Percentiles rank a stretch among this genome's conserved stretches.
phyloP scores from a whole-genome alignment of 805 yeast species.

The Candida oleophila region DNA sequence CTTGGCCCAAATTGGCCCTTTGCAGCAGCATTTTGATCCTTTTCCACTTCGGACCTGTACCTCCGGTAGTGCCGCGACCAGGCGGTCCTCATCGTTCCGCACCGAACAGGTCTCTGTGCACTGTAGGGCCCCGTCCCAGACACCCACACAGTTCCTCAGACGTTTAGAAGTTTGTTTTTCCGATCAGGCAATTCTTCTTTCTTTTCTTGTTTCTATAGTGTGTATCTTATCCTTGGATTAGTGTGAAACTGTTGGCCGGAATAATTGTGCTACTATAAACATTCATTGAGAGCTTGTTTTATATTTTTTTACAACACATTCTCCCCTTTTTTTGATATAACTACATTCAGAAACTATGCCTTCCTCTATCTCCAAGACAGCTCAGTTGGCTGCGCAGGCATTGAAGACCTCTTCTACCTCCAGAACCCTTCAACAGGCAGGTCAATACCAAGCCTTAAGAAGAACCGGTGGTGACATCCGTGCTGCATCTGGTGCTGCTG shows the following conservation, averaged over 20 bases:
- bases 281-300: background rate
- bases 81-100: slow-evolving; percentile 34
- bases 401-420: slow-evolving; percentile 23
- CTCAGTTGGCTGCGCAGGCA: slow-evolving; percentile 38
- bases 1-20: no score
- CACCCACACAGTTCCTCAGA: background rate
- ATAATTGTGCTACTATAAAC: background rate
- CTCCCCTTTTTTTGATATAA: background rate
- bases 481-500: slow-evolving; percentile 49
- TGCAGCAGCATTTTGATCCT: background rate
- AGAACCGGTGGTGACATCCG: slow-evolving; percentile 32
- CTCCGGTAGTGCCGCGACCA: slow-evolving; percentile 17
- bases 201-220: background rate
- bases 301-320: background rate
- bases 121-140: no score
- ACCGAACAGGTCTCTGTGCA: background rate
- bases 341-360: slow-evolving; percentile 12
- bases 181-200: background rate
- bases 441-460: slow-evolving; percentile 36
- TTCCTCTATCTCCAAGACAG: slow-evolving; percentile 42
- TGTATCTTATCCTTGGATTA: background rate
- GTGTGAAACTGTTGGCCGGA: background rate
- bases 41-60: slow-evolving; percentile 12
- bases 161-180: background rate
- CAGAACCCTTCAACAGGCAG: slow-evolving; percentile 24